Evolutionary conservation across 2,329 filamentous ascomycete genomes (phyloP).

Genomic region (Penicillium occitanis): DNA sequence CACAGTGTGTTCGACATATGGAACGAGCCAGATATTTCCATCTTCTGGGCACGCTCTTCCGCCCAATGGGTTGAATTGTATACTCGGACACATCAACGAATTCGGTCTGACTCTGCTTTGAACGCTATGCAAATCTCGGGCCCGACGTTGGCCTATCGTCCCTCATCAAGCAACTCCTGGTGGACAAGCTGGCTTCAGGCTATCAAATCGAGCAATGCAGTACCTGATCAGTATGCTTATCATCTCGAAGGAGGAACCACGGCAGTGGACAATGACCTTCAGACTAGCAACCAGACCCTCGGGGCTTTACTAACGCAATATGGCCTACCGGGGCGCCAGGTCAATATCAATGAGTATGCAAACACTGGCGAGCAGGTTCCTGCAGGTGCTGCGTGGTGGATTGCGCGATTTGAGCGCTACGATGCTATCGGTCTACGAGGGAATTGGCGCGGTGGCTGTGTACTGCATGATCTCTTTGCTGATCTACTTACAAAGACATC

Average conservation of each 20-base stretch:
- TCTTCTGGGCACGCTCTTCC: constrained; percentile 41
- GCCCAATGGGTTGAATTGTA: constrained; percentile 46
- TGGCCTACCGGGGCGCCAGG: constrained; percentile 34
- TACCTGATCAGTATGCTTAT: constrained; percentile 49
- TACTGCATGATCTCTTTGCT: constrained; percentile 48
- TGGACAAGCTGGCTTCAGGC: constrained; percentile 42
- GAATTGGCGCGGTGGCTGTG: constrained; percentile 45
- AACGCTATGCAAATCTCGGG: constrained; percentile 38
- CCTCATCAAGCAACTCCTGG: constrained; percentile 36
- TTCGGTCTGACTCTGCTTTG: constrained; percentile 34
- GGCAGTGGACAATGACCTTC: constrained; percentile 31
- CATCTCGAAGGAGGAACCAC: constrained; percentile 40
- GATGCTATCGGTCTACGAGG: constrained; percentile 44
- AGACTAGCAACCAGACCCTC: constrained; percentile 31
- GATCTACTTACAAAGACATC: constrained; percentile 37
- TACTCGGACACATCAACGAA: constrained; percentile 38
- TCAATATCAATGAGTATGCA: constrained; percentile 55
- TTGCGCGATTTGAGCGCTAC: constrained; percentile 49
- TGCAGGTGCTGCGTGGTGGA: constrained; percentile 46
- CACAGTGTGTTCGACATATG: constrained; percentile 52
- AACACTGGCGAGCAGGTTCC: constrained; percentile 44
- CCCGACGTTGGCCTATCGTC: constrained; percentile 39
- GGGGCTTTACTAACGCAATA: constrained; percentile 29
- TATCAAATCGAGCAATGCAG: constrained; percentile 37
- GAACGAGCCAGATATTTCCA: constrained; percentile 53